Evolutionary conservation across 164 flowering plant species (phyloP), one percentile per base, ranked within the genome.

Genomic region (Vitis cinerea): DNA sequence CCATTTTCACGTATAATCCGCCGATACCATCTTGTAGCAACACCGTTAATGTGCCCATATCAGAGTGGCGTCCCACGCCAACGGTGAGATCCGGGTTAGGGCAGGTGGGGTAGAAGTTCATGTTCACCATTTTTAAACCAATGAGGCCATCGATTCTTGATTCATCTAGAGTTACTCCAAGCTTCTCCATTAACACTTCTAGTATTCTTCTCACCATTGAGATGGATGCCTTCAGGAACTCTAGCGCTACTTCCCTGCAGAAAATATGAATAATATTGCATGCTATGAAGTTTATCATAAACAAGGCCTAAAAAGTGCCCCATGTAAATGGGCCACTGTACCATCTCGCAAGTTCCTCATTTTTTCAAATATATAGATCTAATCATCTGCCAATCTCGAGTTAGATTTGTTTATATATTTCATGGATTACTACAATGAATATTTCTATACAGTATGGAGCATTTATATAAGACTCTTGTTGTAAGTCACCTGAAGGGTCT

Each of bases 1-100:
- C 83, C 6, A 66, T 56, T 71, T 72, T 84, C 2, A 84, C 87
- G 10, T 80, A 80, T 16, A 84, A 72, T 1, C 87, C 87, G 0
- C 87, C 87, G 51, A 82, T 80, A 1, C 81, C 85, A 59, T 84
- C 87, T 82, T 84, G 85, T 6, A 82, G 70, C 30, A 84, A 67
- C 17, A 82, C 77, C 2, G 85, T 82, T 10, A 84, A 23, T 3
- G 71, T 74, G 16, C 87, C 82, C 78, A 80, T 44, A 65, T 84
- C 85, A 9, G 87, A 82, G 59, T 84, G 85, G 13, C 84, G 72
- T 2, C 87, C 83, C 2, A 75, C 83, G n/a, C 85, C 87, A 1
- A 79, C 77, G 0, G 87, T 82, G 48, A 82, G 76, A 4, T 84
- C 87, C 3, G 85, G 85, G 59, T 68, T 76, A 1, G 87, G 87